Conservation (phyloP, 176 grass and related monocot species). For the Oryza officinalis region DNA sequence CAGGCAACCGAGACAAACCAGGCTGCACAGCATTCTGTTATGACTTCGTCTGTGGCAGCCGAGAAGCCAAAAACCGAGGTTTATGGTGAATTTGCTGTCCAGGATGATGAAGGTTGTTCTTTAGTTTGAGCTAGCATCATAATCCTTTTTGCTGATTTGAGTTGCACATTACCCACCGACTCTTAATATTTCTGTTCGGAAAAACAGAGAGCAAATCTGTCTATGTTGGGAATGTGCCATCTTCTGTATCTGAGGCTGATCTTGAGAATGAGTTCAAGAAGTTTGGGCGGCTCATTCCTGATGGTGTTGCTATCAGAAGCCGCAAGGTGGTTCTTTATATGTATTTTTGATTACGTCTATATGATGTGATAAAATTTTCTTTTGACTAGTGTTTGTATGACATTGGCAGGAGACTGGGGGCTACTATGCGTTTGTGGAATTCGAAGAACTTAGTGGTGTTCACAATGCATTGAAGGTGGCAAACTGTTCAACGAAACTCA, state of each 20-base stretch:
- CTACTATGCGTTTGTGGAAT: constrained; percentile 87
- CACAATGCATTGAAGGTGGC: constrained; percentile 72
- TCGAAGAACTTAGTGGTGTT: constrained; percentile 70
- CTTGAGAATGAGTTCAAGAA: constrained; percentile 84
- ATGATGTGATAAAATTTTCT: background rate
- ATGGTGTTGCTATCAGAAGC: constrained; percentile 89
- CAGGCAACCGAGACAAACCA: constrained; percentile 46
- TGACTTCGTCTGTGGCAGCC: constrained; percentile 32
- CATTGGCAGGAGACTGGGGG: constrained; percentile 79
- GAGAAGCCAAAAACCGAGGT: constrained; percentile 64
- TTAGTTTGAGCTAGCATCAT: background rate
- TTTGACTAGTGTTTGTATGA: background rate
- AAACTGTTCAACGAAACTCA: constrained; percentile 5
- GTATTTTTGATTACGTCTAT: background rate
- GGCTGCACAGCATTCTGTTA: constrained; percentile 32
- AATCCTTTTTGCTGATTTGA: constrained; percentile 26
- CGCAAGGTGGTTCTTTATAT: constrained; percentile 62
- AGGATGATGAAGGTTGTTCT: constrained; percentile 81
- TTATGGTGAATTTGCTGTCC: constrained; percentile 48
- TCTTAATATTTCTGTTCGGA: constrained; percentile 23
- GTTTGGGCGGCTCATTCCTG: constrained; percentile 76
- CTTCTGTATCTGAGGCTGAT: constrained; percentile 57
- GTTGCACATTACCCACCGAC: constrained; percentile 8
- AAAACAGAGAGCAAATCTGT: constrained; percentile 76
- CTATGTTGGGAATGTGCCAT: constrained; percentile 82